Conservation (phyloP, 306 rosid species). For the Senna siamea region DNA sequence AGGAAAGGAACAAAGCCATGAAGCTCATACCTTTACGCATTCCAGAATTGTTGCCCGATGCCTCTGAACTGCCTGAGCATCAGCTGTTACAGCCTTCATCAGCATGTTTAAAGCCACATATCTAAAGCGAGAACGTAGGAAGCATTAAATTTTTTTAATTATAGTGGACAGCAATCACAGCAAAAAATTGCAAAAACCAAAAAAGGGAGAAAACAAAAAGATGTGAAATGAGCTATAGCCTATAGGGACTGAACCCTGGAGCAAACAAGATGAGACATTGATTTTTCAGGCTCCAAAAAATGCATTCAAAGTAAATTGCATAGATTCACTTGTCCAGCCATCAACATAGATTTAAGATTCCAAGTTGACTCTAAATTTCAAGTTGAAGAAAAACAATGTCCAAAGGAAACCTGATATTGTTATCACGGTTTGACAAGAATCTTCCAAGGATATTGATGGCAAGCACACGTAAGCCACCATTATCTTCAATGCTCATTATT, state of each 20-base stretch:
- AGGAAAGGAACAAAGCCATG: conserved; percentile 22
- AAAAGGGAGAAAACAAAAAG: not conserved
- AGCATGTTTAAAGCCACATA: conserved; percentile 97
- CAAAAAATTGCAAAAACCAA: conserved; percentile 3
- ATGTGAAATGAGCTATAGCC: conserved; percentile 1
- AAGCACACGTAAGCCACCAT: conserved; percentile 95
- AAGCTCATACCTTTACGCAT: conserved; percentile 85
- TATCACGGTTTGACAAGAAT: conserved; percentile 97
- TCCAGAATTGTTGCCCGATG: conserved; percentile 96
- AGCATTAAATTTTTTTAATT: conserved; percentile 22
- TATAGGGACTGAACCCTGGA: conserved; percentile 9
- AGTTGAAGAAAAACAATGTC: conserved; percentile 2
- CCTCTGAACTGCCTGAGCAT: conserved; percentile 98
- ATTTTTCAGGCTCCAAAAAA: not conserved
- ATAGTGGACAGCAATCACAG: conserved; percentile 16
- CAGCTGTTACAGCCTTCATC: conserved; percentile 92
- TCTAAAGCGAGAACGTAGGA: conserved; percentile 51
- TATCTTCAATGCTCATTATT: conserved; percentile 97
- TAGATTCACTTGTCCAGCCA: conserved; percentile 1
- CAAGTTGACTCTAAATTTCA: not conserved
- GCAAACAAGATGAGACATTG: conserved; percentile 26
- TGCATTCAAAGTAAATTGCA: not conserved
- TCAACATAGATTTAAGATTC: not conserved
- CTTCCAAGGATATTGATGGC: conserved; percentile 98
- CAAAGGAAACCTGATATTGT: conserved; percentile 85